Base-by-base conservation (phyloP, 352 stramenopile species). In the Globisporangium emineosum region DNA sequence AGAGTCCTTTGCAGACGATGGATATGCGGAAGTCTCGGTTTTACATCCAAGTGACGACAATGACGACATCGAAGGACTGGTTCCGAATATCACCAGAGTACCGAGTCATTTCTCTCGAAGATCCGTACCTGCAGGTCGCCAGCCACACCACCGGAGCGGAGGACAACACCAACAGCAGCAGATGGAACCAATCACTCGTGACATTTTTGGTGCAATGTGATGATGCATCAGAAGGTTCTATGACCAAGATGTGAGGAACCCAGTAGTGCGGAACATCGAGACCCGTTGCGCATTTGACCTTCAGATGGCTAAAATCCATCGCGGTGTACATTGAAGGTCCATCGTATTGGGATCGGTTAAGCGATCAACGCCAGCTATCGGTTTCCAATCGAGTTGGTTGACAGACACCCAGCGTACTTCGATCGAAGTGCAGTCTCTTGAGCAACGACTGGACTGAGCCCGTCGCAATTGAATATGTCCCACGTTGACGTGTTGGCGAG, bases 21-120 rank as follows among this genome's bases (percentile, higher is more conserved):
- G 40, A 7, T 30, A 63, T 33, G 65, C 74, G 2, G 67, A 78
- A 64, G 63, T 82, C 19, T 81, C 76, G 15, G 62, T 84, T 59
- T 51, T 82, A 21, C 62, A 75, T 33, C 76, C 66, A 29, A 64
- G 58, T 42, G 32, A 54, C 15, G 64, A 60, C 53, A 73, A 68
- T 57, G 65, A 67, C 29, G 77, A 86, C 35, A 86, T 86, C 27
- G 77, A 86, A 65, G 68, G 72, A 23, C 73, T 86, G 7, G 75
- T 83, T 25, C 60, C 70, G 2, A 68, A 68, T 37, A 58, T 74
- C 21, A 67, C 64, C 29, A 72, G 64, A 27, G 47, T 69, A 13
- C 51, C 23, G 35, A 58, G 9, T n/a, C 32, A 51, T 17, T 23
- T 37, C 45, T 67, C 27, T 55, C 64, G 13, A 60, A 66, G 25